phyloP scores from a whole-genome alignment of 306 rosid species.

The Malus fusca region DNA sequence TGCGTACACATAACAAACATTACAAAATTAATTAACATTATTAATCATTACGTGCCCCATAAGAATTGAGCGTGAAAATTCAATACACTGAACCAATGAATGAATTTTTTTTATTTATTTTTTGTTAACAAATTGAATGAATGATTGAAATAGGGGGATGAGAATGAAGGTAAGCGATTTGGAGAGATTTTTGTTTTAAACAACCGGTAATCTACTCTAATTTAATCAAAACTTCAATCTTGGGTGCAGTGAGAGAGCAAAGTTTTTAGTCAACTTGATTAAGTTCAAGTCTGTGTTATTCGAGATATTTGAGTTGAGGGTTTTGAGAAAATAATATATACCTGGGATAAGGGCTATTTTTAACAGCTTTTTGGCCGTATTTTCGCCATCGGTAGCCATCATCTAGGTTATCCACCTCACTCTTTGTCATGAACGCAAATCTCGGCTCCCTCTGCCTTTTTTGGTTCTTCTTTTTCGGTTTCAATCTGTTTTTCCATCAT shows the following conservation, averaged over 20 bases:
- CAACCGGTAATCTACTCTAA: not conserved
- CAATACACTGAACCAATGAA: not conserved
- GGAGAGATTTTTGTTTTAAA: not conserved
- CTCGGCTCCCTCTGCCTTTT: conserved; percentile 63
- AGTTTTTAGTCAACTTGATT: not conserved
- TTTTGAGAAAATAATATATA: conserved; percentile 1
- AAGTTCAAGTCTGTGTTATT: not conserved
- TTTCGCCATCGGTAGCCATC: conserved; percentile 94
- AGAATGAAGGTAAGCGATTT: not conserved
- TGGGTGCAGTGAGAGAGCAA: not conserved
- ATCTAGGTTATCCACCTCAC: conserved; percentile 79
- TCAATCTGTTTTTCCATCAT: conserved; percentile 36
- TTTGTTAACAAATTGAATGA: not conserved
- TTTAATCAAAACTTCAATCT: not conserved
- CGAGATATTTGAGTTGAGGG: not conserved
- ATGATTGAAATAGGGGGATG: not conserved
- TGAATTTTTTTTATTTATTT: no score
- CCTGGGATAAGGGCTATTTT: conserved; percentile 97
- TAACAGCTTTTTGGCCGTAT: conserved; percentile 94
- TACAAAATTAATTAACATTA: not conserved
- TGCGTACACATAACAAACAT: not conserved
- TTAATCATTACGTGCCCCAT: not conserved
- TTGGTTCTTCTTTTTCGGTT: conserved; percentile 67
- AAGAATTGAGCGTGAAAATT: not conserved
- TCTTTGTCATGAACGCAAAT: conserved; percentile 82